A percentile compares a stretch with the other conserved stretches of the same genome.
These are phyloP conservation scores for Diospyros kaki DNA, from an alignment of 148 eudicot genomes.

Conservation along the genomic window DNA sequence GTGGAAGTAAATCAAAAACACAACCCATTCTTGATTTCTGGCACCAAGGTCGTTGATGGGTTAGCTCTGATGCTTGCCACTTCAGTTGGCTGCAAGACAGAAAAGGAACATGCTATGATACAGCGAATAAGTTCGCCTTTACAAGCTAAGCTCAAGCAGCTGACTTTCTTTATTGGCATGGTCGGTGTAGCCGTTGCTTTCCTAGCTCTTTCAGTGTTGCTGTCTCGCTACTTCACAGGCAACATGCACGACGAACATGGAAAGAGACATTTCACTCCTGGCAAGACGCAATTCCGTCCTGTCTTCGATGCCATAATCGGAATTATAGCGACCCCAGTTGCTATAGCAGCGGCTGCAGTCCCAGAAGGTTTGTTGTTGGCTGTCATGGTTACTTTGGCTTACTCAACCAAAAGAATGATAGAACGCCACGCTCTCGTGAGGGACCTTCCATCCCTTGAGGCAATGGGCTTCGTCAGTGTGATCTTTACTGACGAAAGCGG, in stretches of 20 bases:
- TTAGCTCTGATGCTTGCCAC: no score
- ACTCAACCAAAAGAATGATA: background rate
- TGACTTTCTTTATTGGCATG: background rate
- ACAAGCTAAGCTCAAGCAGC: background rate
- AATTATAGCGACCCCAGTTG: background rate
- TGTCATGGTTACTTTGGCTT: background rate
- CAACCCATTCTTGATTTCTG: no score
- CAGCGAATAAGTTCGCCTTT: background rate
- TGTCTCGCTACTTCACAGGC: background rate
- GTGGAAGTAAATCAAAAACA: no score
- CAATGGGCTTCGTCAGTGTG: background rate
- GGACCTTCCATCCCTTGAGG: background rate
- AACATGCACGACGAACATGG: background rate
- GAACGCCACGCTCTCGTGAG: background rate
- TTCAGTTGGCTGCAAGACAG: no score
- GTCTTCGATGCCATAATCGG: background rate
- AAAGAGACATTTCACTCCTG: background rate
- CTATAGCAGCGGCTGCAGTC: background rate
- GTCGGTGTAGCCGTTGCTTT: background rate
- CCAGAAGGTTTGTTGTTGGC: background rate
- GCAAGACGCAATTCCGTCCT: background rate
- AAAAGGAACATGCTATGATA: no score
- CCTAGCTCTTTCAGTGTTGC: background rate
- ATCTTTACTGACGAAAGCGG: slow-evolving; percentile 4
- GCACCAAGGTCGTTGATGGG: no score